These are phyloP conservation scores for Musa troglodytarum DNA, from an alignment of 176 grass and related monocot genomes.

Conservation along the genomic window DNA sequence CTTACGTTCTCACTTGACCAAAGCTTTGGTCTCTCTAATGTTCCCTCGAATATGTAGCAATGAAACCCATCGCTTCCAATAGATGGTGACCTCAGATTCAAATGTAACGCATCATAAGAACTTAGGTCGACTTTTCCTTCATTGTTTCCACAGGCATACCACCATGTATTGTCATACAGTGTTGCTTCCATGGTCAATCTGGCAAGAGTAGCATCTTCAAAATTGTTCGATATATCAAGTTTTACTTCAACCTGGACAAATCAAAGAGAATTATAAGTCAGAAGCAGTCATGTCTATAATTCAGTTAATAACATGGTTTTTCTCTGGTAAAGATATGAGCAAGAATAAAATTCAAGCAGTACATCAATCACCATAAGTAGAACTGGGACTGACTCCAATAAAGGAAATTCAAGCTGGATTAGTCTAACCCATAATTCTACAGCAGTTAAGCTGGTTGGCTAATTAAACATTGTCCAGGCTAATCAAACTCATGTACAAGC, in stretches of 20 bases:
- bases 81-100: slow-evolving; percentile 45
- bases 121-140: slow-evolving; percentile 19
- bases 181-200: slow-evolving; percentile 65
- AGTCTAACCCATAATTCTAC: not conserved
- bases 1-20: slow-evolving; percentile 95
- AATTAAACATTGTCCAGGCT: no score
- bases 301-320: not conserved
- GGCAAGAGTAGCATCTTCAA: slow-evolving; percentile 32
- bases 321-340: not conserved
- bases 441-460: no score
- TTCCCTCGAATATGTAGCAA: slow-evolving; percentile 68
- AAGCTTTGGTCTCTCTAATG: slow-evolving; percentile 84
- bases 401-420: not conserved
- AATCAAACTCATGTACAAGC: no score
- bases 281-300: not conserved
- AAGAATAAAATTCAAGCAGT: not conserved
- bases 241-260: slow-evolving; percentile 78
- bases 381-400: no score
- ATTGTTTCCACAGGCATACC: slow-evolving; percentile 28
- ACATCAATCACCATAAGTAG: not conserved
- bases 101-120: slow-evolving; percentile 40
- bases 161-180: slow-evolving; percentile 62
- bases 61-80: slow-evolving; percentile 47
- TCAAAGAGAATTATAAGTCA: not conserved
- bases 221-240: slow-evolving; percentile 60